These are phyloP conservation scores for Neospermospora avenae DNA, from an alignment of 2,329 filamentous ascomycete genomes.

Conservation along the genomic window DNA sequence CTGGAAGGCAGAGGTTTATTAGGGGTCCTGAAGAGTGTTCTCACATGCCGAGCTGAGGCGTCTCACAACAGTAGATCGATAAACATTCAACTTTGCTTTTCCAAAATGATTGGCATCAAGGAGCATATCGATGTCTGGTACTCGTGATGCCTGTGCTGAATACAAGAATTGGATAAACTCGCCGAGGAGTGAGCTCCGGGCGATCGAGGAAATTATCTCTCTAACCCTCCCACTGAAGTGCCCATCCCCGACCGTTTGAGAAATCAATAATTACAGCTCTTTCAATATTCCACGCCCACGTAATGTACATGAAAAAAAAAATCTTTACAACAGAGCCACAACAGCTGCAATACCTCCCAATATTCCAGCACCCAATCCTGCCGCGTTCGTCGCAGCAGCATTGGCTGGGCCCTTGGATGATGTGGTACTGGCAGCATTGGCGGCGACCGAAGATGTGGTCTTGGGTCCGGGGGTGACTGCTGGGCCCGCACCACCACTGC, in stretches of 20 bases:
- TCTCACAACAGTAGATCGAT: neutral
- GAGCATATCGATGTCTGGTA: neutral
- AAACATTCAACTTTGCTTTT: neutral
- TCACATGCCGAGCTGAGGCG: neutral
- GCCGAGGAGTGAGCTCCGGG: neutral
- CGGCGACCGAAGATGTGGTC: neutral
- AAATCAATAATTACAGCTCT: neutral
- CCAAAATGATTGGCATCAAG: neutral
- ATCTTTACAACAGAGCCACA: constrained; percentile 25
- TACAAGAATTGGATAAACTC: neutral
- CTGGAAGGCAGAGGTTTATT: neutral
- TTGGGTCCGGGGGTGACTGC: constrained; percentile 2
- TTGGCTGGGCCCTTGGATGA: constrained; percentile 4
- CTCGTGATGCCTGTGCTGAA: constrained; percentile 4
- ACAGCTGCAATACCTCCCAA: constrained; percentile 27
- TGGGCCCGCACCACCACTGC: neutral
- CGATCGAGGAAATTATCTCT: neutral
- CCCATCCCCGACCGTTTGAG: neutral
- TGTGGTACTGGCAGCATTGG: constrained; percentile 3
- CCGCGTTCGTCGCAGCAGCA: constrained; percentile 16
- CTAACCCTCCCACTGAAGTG: neutral
- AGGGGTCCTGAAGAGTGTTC: neutral
- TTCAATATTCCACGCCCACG: neutral
- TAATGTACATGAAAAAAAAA: too few species aligned
- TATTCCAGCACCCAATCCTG: constrained; percentile 27